These are phyloP conservation scores for Phellinidium pouzarii DNA, from an alignment of 1,284 basidiomycete species.

Conservation along the genomic window DNA sequence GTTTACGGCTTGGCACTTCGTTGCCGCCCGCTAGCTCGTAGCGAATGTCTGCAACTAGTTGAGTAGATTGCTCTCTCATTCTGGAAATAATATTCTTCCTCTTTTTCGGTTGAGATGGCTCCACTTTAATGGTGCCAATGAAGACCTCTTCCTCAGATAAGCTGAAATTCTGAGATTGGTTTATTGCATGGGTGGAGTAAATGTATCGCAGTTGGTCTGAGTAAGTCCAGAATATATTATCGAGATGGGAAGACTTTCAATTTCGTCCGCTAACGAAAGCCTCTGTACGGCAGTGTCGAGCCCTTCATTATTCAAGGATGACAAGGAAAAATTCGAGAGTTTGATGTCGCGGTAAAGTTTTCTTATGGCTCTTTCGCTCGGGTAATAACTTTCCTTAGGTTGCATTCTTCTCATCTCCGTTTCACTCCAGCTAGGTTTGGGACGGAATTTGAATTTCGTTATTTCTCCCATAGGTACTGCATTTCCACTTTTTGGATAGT, in stretches of 20 bases:
- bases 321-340: background rate
- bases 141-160: conserved; percentile 27
- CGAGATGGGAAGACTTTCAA: background rate
- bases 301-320: background rate
- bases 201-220: conserved; percentile 22
- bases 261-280: too few species aligned
- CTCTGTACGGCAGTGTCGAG: background rate
- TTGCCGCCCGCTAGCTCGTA: conserved; percentile 8
- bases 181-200: conserved; percentile 20
- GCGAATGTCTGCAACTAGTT: conserved; percentile 18
- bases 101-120: conserved; percentile 21
- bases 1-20: background rate
- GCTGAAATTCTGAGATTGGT: conserved; percentile 9
- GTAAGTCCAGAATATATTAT: conserved; percentile 18
- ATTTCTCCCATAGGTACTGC: conserved; percentile 5
- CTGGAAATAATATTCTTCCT: conserved; percentile 23
- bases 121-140: conserved; percentile 26
- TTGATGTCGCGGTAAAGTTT: conserved; percentile 6
- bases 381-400: background rate
- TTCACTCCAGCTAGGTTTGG: conserved; percentile 5
- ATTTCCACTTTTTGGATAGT: conserved; percentile 12
- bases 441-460: background rate
- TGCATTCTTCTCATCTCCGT: background rate
- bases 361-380: conserved; percentile 5
- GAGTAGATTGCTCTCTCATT: conserved; percentile 23